Conservation (phyloP, 164 flowering plant species). For the Echeveria elegans region DNA sequence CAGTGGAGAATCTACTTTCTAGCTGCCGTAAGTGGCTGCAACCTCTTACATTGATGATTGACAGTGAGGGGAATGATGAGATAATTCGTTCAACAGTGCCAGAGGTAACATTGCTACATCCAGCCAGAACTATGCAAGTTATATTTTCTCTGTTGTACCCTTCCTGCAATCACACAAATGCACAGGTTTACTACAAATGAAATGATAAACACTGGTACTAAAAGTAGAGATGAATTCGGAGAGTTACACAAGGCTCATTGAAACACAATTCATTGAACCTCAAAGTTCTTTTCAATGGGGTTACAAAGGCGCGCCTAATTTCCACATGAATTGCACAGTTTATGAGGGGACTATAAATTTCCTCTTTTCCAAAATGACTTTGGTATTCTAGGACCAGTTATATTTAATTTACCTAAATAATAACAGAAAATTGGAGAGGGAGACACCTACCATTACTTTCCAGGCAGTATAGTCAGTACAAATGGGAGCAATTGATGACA, state of each 20-base stretch:
- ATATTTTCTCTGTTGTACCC: slow-evolving; percentile 60
- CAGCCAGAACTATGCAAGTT: slow-evolving; percentile 49
- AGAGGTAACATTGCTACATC: slow-evolving; percentile 64
- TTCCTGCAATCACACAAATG: slow-evolving; percentile 48
- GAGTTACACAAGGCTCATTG: too few species aligned
- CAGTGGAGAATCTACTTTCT: slow-evolving; percentile 35
- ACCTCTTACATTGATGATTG: slow-evolving; percentile 67
- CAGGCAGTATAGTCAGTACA: slow-evolving; percentile 56
- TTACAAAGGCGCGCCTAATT: not conserved
- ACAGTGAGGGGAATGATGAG: slow-evolving; percentile 43
- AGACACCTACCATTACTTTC: slow-evolving; percentile 53
- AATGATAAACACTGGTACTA: not conserved
- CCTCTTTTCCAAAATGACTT: slow-evolving; percentile 1
- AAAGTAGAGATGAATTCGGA: not conserved
- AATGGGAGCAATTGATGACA: slow-evolving; percentile 49
- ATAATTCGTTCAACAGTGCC: slow-evolving; percentile 60
- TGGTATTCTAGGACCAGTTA: not conserved
- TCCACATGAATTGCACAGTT: not conserved
- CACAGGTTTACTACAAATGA: slow-evolving; percentile 8
- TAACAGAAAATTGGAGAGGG: not conserved
- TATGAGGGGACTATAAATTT: not conserved
- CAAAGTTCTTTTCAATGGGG: not conserved
- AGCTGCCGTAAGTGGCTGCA: slow-evolving; percentile 71
- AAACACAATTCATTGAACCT: not conserved
- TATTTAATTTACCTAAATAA: not conserved